Conservation (phyloP, 2,329 filamentous ascomycete genomes). For the Nothopassalora personata region DNA sequence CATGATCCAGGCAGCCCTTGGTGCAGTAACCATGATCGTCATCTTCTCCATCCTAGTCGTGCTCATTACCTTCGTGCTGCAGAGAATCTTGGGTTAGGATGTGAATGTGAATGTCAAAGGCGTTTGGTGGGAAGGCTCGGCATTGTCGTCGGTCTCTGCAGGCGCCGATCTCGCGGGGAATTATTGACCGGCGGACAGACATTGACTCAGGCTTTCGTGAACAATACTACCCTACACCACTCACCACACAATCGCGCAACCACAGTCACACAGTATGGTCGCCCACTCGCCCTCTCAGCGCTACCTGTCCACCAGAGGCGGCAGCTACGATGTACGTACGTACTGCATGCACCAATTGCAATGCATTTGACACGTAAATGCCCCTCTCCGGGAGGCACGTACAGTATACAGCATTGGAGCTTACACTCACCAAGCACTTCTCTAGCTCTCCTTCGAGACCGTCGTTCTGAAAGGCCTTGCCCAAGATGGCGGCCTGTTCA, state of each 20-base stretch:
- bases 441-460: slow-evolving; percentile 79
- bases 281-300: slow-evolving; percentile 52
- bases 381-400: background rate
- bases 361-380: background rate
- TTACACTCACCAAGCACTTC: slow-evolving; percentile 27
- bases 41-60: background rate
- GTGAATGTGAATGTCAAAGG: background rate
- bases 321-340: slow-evolving; percentile 55
- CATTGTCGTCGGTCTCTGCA: background rate
- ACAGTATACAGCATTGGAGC: slow-evolving; percentile 17
- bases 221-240: background rate
- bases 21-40: background rate
- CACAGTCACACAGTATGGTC: slow-evolving; percentile 11
- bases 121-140: background rate
- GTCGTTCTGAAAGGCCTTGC: slow-evolving; percentile 87
- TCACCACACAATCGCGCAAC: background rate
- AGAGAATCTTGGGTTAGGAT: background rate
- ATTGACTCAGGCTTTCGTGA: background rate
- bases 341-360: background rate
- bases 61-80: background rate
- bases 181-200: background rate
- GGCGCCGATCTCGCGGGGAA: background rate
- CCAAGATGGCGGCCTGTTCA: slow-evolving; percentile 79
- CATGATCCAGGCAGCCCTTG: no score
- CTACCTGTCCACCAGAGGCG: slow-evolving; percentile 59